A percentile compares a stretch with the other conserved stretches of the same genome.
These are phyloP conservation scores for Gypsophila paniculata DNA, from an alignment of 179 eudicot genomes.

Conservation along the genomic window DNA sequence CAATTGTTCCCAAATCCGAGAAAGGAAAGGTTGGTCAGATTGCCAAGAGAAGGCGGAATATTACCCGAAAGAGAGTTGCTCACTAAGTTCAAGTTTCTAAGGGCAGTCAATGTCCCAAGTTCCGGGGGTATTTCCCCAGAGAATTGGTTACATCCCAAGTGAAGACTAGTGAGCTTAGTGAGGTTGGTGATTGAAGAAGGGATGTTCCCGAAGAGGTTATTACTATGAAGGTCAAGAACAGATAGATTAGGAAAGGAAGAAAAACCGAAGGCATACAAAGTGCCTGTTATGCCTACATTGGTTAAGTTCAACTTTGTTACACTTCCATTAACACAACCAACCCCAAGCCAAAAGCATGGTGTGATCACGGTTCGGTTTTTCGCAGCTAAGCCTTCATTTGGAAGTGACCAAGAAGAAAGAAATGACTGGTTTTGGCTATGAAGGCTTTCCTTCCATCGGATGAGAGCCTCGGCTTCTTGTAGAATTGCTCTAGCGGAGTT, in stretches of 20 bases:
- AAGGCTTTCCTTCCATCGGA: slow-evolving; percentile 47
- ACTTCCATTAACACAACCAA: slow-evolving; percentile 35
- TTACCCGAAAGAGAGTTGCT: slow-evolving; percentile 38
- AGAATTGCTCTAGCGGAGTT: slow-evolving; percentile 17
- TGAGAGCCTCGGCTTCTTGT: slow-evolving; percentile 43
- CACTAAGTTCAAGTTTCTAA: slow-evolving; percentile 29
- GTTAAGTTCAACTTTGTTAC: slow-evolving; percentile 40
- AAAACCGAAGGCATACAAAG: slow-evolving; percentile 37
- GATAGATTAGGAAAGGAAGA: slow-evolving; percentile 39
- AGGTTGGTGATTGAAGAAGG: slow-evolving; percentile 36
- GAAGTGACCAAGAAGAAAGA: slow-evolving; percentile 38
- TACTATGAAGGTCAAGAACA: slow-evolving; percentile 34
- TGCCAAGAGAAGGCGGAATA: slow-evolving; percentile 40
- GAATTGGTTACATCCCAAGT: slow-evolving; percentile 34
- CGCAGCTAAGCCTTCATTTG: not conserved
- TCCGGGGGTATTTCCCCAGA: slow-evolving; percentile 38
- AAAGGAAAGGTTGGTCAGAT: slow-evolving; percentile 28
- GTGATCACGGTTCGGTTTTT: not conserved
- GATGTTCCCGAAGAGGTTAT: slow-evolving; percentile 41
- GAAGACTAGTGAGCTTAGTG: slow-evolving; percentile 28
- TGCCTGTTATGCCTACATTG: slow-evolving; percentile 39
- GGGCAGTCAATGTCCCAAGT: slow-evolving; percentile 31
- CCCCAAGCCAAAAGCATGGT: slow-evolving; percentile 52
- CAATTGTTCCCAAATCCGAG: slow-evolving; percentile 34
- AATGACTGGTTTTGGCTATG: slow-evolving; percentile 29